These are phyloP conservation scores for Entomortierella beljakovae DNA, from an alignment of 192 early-diverging fungal genomes.

Conservation along the genomic window DNA sequence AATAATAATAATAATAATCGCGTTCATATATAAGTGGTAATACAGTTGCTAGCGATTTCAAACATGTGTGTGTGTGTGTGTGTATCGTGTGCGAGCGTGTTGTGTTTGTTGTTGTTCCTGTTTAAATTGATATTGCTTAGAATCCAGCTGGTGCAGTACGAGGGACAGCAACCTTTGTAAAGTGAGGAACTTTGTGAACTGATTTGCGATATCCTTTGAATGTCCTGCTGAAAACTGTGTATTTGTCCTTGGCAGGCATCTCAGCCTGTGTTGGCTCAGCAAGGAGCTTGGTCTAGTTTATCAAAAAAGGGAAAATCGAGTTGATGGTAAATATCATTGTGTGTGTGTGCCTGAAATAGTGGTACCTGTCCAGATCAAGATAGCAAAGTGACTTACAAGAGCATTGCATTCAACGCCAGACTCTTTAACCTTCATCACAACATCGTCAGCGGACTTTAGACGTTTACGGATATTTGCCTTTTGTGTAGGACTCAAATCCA, in stretches of 20 bases:
- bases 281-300: slow-evolving; percentile 58
- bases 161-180: slow-evolving; percentile 79
- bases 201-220: slow-evolving; percentile 80
- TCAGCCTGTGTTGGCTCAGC: slow-evolving; percentile 75
- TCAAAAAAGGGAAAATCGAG: not conserved
- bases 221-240: slow-evolving; percentile 82
- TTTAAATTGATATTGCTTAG: slow-evolving; percentile 55
- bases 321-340: too few relatives aligned
- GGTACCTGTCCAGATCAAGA: not conserved
- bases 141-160: slow-evolving; percentile 80
- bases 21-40: too few relatives aligned
- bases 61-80: too few relatives aligned
- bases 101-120: too few relatives aligned
- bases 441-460: slow-evolving; percentile 81
- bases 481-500: slow-evolving; percentile 75
- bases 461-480: slow-evolving; percentile 91
- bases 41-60: too few relatives aligned
- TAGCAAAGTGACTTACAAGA: slow-evolving; percentile 52
- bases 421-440: slow-evolving; percentile 72
- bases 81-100: too few relatives aligned
- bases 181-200: slow-evolving; percentile 87
- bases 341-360: too few relatives aligned
- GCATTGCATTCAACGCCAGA: slow-evolving; percentile 84
- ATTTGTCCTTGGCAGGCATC: slow-evolving; percentile 85
- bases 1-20: too few relatives aligned